Conservation (phyloP, 2,329 filamentous ascomycete genomes). For the Catunica adiposa region DNA sequence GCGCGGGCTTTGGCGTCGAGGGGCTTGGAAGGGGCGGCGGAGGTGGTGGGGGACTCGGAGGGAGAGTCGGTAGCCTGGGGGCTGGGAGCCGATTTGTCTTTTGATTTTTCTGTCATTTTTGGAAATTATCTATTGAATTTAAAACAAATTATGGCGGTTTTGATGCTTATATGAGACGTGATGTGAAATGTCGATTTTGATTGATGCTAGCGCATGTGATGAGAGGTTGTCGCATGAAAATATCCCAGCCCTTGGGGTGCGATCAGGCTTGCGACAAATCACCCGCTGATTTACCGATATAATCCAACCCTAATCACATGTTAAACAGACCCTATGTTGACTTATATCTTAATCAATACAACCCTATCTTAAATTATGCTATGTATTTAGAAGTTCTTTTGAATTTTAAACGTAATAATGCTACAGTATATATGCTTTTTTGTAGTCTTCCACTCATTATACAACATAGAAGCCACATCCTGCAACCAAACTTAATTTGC, state of each 20-base stretch:
- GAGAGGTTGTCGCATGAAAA: background rate
- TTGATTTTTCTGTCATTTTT: slow-evolving; percentile 14
- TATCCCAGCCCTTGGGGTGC: background rate
- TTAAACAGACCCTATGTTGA: background rate
- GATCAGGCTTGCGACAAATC: background rate
- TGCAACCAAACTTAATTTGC: no score
- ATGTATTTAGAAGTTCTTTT: no score
- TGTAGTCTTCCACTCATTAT: no score
- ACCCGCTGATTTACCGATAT: background rate
- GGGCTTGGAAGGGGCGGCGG: slow-evolving; percentile 12
- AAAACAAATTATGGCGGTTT: background rate
- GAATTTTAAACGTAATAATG: no score
- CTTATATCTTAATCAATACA: background rate
- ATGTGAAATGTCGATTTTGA: background rate
- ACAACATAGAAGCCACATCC: no score
- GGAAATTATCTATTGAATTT: background rate
- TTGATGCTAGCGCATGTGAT: background rate
- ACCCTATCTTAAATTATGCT: background rate
- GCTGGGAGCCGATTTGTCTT: background rate
- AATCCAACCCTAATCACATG: background rate
- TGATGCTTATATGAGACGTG: background rate
- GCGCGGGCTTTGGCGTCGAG: slow-evolving; percentile 27
- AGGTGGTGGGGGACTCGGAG: slow-evolving; percentile 3
- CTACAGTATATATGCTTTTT: no score
- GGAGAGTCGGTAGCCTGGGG: slow-evolving; percentile 10